These are phyloP conservation scores for Acanthamoeba triangularis DNA, from an alignment of 208 protist species.

Conservation along the genomic window DNA sequence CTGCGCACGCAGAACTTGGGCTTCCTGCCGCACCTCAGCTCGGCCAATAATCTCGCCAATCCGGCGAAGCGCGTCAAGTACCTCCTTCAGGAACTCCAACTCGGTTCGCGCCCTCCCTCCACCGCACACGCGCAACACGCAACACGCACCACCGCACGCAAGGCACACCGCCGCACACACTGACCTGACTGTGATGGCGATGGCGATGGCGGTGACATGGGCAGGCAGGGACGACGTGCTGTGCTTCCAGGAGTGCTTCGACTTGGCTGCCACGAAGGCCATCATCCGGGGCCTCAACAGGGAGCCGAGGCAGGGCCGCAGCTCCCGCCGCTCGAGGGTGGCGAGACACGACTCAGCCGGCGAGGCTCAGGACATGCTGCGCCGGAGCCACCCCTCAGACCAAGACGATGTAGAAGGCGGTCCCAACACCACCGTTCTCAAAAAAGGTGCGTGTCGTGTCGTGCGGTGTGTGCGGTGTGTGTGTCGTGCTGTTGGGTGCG, in stretches of 20 bases:
- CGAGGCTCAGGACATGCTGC: slow-evolving; percentile 25
- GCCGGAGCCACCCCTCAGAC: not conserved
- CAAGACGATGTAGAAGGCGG: not conserved
- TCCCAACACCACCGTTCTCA: not conserved
- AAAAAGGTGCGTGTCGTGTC: not conserved
- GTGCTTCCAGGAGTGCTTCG: slow-evolving; percentile 54
- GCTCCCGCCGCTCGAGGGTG: too few relatives aligned
- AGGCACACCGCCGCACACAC: not conserved
- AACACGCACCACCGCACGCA: not conserved
- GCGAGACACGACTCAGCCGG: not conserved
- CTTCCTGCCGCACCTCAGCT: slow-evolving; percentile 34
- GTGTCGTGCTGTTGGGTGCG: too few relatives aligned
- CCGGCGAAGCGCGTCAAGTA: not conserved
- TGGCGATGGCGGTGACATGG: not conserved
- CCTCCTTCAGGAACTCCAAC: not conserved
- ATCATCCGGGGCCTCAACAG: not conserved
- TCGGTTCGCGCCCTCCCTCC: not conserved
- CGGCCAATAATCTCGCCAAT: slow-evolving; percentile 22
- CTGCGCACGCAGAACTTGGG: slow-evolving; percentile 31
- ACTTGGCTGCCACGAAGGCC: not conserved
- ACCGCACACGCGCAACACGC: not conserved
- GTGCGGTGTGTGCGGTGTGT: not conserved
- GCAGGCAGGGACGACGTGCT: slow-evolving; percentile 16
- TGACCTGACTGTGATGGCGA: too few relatives aligned
- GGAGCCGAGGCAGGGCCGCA: not conserved